Conservation (phyloP, 164 flowering plant species). For the Dillenia turbinata region DNA sequence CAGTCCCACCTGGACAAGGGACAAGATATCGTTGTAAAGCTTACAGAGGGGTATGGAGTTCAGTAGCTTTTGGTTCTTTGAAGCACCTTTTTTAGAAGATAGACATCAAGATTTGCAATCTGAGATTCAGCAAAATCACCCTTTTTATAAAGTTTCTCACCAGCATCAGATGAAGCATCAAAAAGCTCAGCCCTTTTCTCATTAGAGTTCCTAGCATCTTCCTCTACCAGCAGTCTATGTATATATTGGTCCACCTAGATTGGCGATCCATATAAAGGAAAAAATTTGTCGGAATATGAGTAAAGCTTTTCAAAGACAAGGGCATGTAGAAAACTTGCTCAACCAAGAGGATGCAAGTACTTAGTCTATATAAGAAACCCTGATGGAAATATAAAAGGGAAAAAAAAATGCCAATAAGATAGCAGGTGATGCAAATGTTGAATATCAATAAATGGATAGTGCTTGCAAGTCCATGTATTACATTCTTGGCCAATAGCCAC, state of each 20-base stretch:
- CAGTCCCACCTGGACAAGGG: constrained; percentile 70
- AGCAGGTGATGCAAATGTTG: too few species aligned
- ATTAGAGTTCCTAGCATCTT: constrained; percentile 43
- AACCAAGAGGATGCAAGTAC: constrained; percentile 3
- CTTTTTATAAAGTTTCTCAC: constrained; percentile 55
- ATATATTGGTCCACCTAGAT: constrained; percentile 82
- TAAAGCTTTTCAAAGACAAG: too few species aligned
- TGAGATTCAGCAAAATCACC: constrained; percentile 68
- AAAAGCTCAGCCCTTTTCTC: constrained; percentile 41
- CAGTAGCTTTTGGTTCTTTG: not conserved
- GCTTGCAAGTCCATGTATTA: constrained; percentile 20
- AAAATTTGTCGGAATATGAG: too few species aligned
- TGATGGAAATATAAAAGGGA: not conserved
- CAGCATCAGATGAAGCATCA: constrained; percentile 62
- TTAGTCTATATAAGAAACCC: too few species aligned
- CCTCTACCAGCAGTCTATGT: constrained; percentile 82
- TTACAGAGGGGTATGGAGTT: not conserved
- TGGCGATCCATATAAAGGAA: too few species aligned
- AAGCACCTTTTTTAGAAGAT: constrained; percentile 71
- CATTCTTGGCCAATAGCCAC: constrained; percentile 89
- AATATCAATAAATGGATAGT: too few species aligned
- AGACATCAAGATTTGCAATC: constrained; percentile 58
- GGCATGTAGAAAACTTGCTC: not conserved
- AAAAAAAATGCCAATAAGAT: not conserved
- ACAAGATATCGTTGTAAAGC: constrained; percentile 2